Evolutionary conservation across 129 eudicot species (phyloP), one percentile per base, ranked within the genome.

Genomic region (Flaveria linearis): DNA sequence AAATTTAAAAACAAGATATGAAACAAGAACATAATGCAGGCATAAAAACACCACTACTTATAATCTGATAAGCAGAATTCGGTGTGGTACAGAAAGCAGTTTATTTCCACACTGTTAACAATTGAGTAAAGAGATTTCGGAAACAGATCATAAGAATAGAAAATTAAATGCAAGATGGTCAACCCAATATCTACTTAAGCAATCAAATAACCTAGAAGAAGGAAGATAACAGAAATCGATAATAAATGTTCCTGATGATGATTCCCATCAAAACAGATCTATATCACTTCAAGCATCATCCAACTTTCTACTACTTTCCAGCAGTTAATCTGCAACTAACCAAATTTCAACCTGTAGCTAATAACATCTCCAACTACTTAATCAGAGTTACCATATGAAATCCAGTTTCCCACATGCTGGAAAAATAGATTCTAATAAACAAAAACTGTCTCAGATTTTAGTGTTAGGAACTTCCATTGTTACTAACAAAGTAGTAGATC

Each of bases 101-200:
- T 66, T 61, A 52, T 76, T 67, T 68, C 72, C 67, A 67, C 36
- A 28, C 16, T 41, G 36, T 53, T 42, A 77, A 66, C 74, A 68
- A 68, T 14, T 55, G 15, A 68, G 57, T 39, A 39, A 14, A 7
- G 23, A 75, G 15, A 66, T 53, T 25, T 55, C 64, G 2, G 63
- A 15, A 77, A 42, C 46, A 68, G 28, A 56, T 68, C 60, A n/a
- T 7, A 16, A 17, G 39, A 26, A 57, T 42, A 65, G 58, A 15
- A 42, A 42, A 20, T 11, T 26, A 56, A 16, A 77, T 68, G 71
- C 56, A 66, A 58, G 71, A 75, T 16, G 67, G 22, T 76, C 25
- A 67, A 76, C 56, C 80, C 80, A 76, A 65, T 16, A 64, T 18
- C 42, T 51, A 25, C 64, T 25, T 20, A 76, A 66, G 45, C 43